A percentile compares a stretch with the other conserved stretches of the same genome.
phyloP scores from a whole-genome alignment of 495 filamentous ascomycete species.

The Parathielavia appendiculata region DNA sequence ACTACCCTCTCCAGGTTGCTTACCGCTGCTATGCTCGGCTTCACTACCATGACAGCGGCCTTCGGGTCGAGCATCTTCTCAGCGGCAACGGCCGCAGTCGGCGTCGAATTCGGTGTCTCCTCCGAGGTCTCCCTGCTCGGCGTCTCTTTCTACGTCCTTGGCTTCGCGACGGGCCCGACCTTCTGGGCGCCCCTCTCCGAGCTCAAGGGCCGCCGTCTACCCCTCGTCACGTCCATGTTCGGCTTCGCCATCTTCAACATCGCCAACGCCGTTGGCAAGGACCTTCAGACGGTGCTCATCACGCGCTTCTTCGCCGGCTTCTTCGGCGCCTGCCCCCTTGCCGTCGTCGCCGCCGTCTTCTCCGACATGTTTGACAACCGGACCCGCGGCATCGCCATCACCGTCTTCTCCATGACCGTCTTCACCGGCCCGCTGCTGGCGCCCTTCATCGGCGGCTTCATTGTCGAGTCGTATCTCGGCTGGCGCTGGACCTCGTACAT shows the following conservation, averaged over 20 bases:
- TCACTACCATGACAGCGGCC: slow-evolving; percentile 67
- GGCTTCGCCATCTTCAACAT: slow-evolving; percentile 74
- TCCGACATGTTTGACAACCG: slow-evolving; percentile 82
- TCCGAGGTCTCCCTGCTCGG: slow-evolving; percentile 59
- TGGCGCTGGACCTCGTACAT: slow-evolving; percentile 87
- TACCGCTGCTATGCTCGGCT: slow-evolving; percentile 69
- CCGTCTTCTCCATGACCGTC: slow-evolving; percentile 77
- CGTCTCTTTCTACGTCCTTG: slow-evolving; percentile 65
- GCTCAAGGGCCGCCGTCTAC: slow-evolving; percentile 66
- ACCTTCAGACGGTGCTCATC: slow-evolving; percentile 76
- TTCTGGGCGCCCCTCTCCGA: slow-evolving; percentile 73
- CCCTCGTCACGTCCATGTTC: slow-evolving; percentile 67
- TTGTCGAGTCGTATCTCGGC: slow-evolving; percentile 59
- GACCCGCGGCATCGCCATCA: slow-evolving; percentile 72
- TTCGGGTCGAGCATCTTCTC: slow-evolving; percentile 71
- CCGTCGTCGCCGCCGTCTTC: slow-evolving; percentile 83
- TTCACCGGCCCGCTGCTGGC: slow-evolving; percentile 78
- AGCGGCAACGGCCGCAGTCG: slow-evolving; percentile 52
- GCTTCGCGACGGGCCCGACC: slow-evolving; percentile 62
- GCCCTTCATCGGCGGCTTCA: slow-evolving; percentile 82
- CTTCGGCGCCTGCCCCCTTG: slow-evolving; percentile 69
- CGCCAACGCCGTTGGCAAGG: slow-evolving; percentile 66
- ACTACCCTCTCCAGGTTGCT: slow-evolving; percentile 42
- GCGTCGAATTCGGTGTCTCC: slow-evolving; percentile 49
- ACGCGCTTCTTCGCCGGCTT: slow-evolving; percentile 80